Percentiles rank a stretch among this genome's conserved stretches.
Evolutionary conservation across 352 stramenopile species (phyloP).

Genomic region (Elongisporangium anandrum): DNA sequence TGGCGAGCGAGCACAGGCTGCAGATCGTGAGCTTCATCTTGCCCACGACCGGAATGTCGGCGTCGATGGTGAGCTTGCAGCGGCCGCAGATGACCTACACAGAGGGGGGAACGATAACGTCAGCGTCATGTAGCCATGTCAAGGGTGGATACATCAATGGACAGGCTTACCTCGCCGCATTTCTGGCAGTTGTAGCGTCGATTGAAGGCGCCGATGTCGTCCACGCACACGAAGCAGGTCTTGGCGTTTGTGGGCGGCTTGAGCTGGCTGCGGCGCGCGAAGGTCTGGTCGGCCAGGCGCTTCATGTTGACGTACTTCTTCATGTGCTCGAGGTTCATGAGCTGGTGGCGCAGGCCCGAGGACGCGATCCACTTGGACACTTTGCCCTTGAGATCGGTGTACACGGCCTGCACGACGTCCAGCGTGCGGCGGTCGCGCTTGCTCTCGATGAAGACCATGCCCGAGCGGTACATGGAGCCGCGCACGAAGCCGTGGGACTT

Average conservation of each 20-base stretch:
- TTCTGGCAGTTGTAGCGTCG: slow-evolving; percentile 84
- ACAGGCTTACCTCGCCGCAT: slow-evolving; percentile 54
- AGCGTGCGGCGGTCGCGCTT: slow-evolving; percentile 67
- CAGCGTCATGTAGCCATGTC: slow-evolving; percentile 3
- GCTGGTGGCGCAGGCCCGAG: slow-evolving; percentile 45
- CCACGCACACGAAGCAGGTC: slow-evolving; percentile 77
- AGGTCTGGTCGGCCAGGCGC: slow-evolving; percentile 68
- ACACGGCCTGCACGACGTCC: slow-evolving; percentile 77
- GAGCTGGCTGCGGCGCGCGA: slow-evolving; percentile 57
- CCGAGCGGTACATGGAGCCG: slow-evolving; percentile 80
- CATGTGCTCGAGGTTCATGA: slow-evolving; percentile 75
- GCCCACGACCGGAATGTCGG: slow-evolving; percentile 77
- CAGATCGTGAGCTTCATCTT: slow-evolving; percentile 88
- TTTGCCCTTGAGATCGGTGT: slow-evolving; percentile 76
- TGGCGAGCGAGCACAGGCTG: slow-evolving; percentile 66
- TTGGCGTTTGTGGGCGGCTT: slow-evolving; percentile 66
- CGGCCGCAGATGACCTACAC: slow-evolving; percentile 57
- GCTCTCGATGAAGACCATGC: slow-evolving; percentile 74
- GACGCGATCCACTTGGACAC: slow-evolving; percentile 66
- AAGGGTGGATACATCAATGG: slow-evolving; percentile 1
- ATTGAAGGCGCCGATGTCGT: slow-evolving; percentile 78
- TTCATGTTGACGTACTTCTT: slow-evolving; percentile 85
- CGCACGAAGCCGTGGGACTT: slow-evolving; percentile 72
- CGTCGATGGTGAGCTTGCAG: slow-evolving; percentile 71
- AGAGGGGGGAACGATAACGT: neutral